phyloP scores from a whole-genome alignment of 108 stramenopile genomes.

The Nannochloropsis salina region DNA sequence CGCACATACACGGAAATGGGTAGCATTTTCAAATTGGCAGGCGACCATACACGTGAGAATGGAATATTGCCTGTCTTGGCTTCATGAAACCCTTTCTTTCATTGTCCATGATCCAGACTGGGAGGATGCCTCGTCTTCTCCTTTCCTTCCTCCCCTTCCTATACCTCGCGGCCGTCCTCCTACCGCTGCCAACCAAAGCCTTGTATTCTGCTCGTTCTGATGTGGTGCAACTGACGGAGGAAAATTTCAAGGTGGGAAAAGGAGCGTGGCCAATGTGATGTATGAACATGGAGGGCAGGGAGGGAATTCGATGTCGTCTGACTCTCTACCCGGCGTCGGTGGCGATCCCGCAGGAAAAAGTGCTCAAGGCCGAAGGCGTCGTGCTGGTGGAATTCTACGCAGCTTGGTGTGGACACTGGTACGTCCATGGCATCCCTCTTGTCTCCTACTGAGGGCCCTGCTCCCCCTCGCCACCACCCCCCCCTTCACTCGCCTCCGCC shows the following conservation, averaged over 20 bases:
- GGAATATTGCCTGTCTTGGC: no score
- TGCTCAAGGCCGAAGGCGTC: constrained; percentile 53
- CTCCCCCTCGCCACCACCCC: neutral
- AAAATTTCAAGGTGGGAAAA: neutral
- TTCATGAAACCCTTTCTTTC: no score
- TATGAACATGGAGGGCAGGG: no score
- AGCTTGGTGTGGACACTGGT: constrained; percentile 54
- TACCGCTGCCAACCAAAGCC: neutral
- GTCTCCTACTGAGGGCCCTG: neutral
- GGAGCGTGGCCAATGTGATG: no score
- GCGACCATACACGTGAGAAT: no score
- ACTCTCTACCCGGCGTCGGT: no score
- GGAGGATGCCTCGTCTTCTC: neutral
- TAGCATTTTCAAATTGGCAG: no score
- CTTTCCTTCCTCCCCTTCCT: neutral
- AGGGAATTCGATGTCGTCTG: no score
- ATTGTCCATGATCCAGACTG: no score
- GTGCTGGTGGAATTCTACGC: constrained; percentile 62
- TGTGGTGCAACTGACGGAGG: neutral
- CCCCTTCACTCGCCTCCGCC: neutral
- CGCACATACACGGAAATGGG: no score
- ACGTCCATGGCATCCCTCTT: neutral
- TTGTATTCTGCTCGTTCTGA: constrained; percentile 12
- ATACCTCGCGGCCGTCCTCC: neutral
- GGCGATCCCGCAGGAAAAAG: constrained; percentile 26